Conservation (phyloP, 805 yeast species). For the Metschnikowia orientalis region DNA sequence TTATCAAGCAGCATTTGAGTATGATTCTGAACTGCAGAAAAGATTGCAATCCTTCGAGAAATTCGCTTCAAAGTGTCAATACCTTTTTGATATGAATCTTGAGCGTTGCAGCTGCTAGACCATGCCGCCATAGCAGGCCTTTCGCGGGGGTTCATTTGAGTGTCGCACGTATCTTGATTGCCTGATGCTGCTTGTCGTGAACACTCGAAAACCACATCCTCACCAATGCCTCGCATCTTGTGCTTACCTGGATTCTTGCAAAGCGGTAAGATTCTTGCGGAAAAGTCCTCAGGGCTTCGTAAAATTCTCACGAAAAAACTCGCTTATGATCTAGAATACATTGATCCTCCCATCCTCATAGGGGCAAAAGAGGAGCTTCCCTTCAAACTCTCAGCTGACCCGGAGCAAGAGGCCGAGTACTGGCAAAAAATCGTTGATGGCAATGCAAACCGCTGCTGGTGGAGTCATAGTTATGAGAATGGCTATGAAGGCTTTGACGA, state of each 20-base stretch:
- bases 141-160: too few species aligned
- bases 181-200: too few species aligned
- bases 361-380: conserved; percentile 24
- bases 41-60: conserved; percentile 64
- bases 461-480: conserved; percentile 19
- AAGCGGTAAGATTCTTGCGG: conserved; percentile 29
- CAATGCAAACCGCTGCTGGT: conserved; percentile 36
- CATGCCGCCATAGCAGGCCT: too few species aligned
- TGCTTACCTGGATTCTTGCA: conserved; percentile 40
- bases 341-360: conserved; percentile 31
- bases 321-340: conserved; percentile 26
- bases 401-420: conserved; percentile 24
- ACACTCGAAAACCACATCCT: neutral
- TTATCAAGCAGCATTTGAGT: conserved; percentile 54
- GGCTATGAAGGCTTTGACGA: conserved; percentile 28
- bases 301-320: conserved; percentile 26
- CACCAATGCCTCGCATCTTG: conserved; percentile 19
- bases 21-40: conserved; percentile 28
- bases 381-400: conserved; percentile 24
- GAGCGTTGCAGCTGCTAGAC: too few species aligned
- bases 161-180: too few species aligned
- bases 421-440: conserved; percentile 30
- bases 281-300: conserved; percentile 30
- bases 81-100: conserved; percentile 44
- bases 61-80: conserved; percentile 71